These are phyloP conservation scores for Fomitopsis betulina DNA, from an alignment of 1,284 basidiomycete genomes.

Conservation along the genomic window DNA sequence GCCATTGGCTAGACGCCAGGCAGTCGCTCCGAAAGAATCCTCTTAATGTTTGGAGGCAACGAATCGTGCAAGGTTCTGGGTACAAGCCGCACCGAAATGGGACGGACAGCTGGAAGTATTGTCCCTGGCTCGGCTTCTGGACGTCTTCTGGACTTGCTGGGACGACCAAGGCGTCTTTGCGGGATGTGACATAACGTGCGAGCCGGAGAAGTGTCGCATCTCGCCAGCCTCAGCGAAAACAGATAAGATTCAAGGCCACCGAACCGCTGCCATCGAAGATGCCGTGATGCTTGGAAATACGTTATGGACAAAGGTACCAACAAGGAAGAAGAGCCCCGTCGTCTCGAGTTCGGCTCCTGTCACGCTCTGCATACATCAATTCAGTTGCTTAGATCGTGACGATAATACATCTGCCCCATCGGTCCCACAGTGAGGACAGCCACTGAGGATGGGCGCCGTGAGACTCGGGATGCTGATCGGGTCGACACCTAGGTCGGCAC, in stretches of 20 bases:
- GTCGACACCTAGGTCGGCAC: neutral
- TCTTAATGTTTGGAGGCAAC: conserved; percentile 20
- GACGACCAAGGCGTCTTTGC: conserved; percentile 19
- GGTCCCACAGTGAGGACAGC: neutral
- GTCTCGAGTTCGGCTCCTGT: conserved; percentile 2
- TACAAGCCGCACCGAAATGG: conserved; percentile 22
- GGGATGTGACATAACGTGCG: conserved; percentile 26
- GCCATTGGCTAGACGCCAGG: conserved; percentile 19
- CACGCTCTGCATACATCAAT: neutral
- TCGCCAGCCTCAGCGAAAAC: conserved; percentile 14
- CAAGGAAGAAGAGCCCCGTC: conserved; percentile 8
- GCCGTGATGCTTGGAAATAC: conserved; percentile 25
- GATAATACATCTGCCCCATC: neutral
- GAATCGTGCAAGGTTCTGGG: conserved; percentile 18
- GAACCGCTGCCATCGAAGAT: conserved; percentile 17
- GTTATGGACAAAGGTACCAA: conserved; percentile 19
- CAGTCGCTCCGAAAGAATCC: conserved; percentile 17
- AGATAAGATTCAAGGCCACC: conserved; percentile 22
- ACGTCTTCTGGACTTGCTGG: conserved; percentile 21
- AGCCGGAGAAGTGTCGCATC: conserved; percentile 12
- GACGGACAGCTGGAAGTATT: conserved; percentile 14
- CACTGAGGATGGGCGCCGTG: neutral
- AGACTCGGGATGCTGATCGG: neutral
- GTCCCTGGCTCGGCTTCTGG: conserved; percentile 26
- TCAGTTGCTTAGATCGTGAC: neutral